Base-by-base conservation (phyloP, 371 early-diverging fungal species). In the Apophysomyces sp. region DNA sequence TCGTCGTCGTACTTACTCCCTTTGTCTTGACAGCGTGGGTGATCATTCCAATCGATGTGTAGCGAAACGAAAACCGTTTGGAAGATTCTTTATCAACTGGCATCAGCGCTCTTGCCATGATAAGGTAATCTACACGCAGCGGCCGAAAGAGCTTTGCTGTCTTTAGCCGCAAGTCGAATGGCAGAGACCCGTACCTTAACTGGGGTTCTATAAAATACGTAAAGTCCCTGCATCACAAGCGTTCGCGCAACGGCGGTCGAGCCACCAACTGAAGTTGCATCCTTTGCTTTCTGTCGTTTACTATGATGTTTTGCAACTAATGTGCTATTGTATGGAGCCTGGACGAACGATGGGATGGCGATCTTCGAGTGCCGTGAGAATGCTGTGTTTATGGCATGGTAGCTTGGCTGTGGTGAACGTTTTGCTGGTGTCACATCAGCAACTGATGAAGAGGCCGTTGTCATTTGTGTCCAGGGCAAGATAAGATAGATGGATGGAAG, bases 121-220 rank as follows among this genome's bases (percentile, higher is more conserved):
- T 85, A 36, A 91, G 69, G 65, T 92, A 92, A 69, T 92, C 92
- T 3, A 92, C 89, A 13, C 92, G 77, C 62, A 91, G 72, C 5
- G 92, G 92, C n/a, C 91, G 78, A 60, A 92, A 92, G 9, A 92
- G 73, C 87, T 91, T 52, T 3, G 37, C 18, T 12, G 56, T 56
- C 13, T 40, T n/a, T 49, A 55, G 41, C 13, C 24, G 7, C 11
- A 18, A 16, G 11, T 21, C 24, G 8, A 9, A n/a, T 13, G 16
- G 26, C 7, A 32, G 5, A 4, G 37, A 12, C 5, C n/a, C 39
- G 30, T 80, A 89, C 89, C 79, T 89, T 92, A 41, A 92, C 69
- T 11, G 92, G 92, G 0, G 91, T 88, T 40, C 90, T 76, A 68
- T 91, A 92, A 78, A 90, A 92, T 16, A 92, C 71, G 63, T 87